These are phyloP conservation scores for Sarcodon aspratus DNA, from an alignment of 768 basidiomycete species.

Conservation along the genomic window DNA sequence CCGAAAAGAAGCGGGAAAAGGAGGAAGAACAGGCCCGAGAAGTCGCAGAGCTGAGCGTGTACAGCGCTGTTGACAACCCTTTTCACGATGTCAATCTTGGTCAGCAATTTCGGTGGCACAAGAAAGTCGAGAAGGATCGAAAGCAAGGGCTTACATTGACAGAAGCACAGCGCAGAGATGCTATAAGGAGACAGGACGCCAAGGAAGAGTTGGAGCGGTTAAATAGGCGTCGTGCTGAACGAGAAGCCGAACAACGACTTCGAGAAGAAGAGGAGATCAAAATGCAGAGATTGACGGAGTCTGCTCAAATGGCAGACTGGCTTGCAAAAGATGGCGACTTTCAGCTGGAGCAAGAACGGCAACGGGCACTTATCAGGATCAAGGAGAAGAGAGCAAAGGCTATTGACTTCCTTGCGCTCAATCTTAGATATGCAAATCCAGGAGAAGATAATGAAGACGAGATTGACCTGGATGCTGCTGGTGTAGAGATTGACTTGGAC, in stretches of 20 bases:
- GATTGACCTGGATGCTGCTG: slow-evolving; percentile 65
- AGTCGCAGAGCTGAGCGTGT: slow-evolving; percentile 90
- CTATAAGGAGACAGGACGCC: slow-evolving; percentile 74
- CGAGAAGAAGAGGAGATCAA: slow-evolving; percentile 89
- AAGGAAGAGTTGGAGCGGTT: slow-evolving; percentile 91
- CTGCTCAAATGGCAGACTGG: slow-evolving; percentile 98
- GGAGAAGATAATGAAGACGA: slow-evolving; percentile 51
- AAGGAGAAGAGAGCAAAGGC: slow-evolving; percentile 96
- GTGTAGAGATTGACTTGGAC: slow-evolving; percentile 94
- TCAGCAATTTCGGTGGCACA: slow-evolving; percentile 97
- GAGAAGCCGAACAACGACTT: slow-evolving; percentile 80
- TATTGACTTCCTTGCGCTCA: slow-evolving; percentile 95
- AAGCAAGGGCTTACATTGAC: slow-evolving; percentile 73
- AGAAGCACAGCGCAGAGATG: slow-evolving; percentile 74
- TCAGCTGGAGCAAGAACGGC: slow-evolving; percentile 88
- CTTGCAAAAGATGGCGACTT: slow-evolving; percentile 94
- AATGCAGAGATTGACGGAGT: slow-evolving; percentile 84
- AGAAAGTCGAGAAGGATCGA: slow-evolving; percentile 93
- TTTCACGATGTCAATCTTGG: slow-evolving; percentile 96
- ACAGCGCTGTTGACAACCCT: slow-evolving; percentile 94
- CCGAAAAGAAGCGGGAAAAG: slow-evolving; percentile 72
- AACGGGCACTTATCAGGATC: slow-evolving; percentile 86
- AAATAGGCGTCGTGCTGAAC: slow-evolving; percentile 81
- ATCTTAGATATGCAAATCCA: slow-evolving; percentile 84
- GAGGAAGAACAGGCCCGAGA: slow-evolving; percentile 88